Base-by-base conservation (phyloP, 176 grass and related monocot species). In the Hsuehochloa calcarea region DNA sequence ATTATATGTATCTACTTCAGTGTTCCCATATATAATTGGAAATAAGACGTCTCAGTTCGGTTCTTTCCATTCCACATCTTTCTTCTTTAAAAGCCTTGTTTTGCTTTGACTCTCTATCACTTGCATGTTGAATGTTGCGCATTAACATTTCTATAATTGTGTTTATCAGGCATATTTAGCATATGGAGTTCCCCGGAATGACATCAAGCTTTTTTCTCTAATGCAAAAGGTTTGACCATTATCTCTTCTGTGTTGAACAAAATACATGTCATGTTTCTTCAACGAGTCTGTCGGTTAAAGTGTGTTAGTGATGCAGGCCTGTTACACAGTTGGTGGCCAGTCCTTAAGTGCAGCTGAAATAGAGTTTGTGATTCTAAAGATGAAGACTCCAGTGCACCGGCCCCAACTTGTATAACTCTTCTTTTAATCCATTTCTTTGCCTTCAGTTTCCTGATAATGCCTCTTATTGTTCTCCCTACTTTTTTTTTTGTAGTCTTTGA, bases 341-440 rank as follows among this genome's bases (percentile, higher is more conserved):
- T 96, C 93, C 43, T 85, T 99, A 47, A 99, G 96, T 82, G 96
- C 96, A 87, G 96, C 96, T 38, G 93, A 96, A 60, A 99, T 99
- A 80, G 96, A 99, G 77, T 99, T 84, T 70, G 88, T 95, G 43
- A 94, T 96, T 85, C 80, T 99, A 78, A 99, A 99, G 85, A 85
- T 90, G 93, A 99, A 96, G 70, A 85, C 96, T 65, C 93, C 93
- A 76, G 80, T 88, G 63, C 91, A 96, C 49, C 93, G 90, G 5
- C 93, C 91, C 49, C 96, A 99, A 60, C 88, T 96, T 81, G 96
- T 99, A 96, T 79, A 89, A 26, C 5, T 69, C 62, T 25, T 72
- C 47, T 74, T 38, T 70, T 51, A 66, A 79, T 65, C 6, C 14
- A 63, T 66, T 70, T 55, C 19, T 89, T 80, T n/a, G 6, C 43